Evolutionary conservation across 2,329 filamentous ascomycete species (phyloP).

Genomic region (Colletotrichum lini): DNA sequence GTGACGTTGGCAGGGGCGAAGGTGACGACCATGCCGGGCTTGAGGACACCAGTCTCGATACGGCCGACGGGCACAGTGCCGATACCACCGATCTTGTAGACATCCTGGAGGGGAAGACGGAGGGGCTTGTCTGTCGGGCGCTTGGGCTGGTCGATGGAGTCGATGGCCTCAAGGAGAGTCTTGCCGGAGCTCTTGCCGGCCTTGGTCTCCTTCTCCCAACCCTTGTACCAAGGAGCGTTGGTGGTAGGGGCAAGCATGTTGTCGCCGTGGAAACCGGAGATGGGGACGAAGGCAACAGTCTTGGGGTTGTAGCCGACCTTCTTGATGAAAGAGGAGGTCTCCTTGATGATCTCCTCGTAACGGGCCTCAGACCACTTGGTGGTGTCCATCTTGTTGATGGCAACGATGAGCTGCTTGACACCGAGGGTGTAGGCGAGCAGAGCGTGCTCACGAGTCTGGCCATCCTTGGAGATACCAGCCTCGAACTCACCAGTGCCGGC

Average conservation of each 20-base stretch:
- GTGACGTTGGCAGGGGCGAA: slow-evolving; percentile 99
- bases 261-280: slow-evolving; percentile 99
- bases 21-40: slow-evolving; percentile 93
- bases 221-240: slow-evolving; percentile 99
- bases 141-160: slow-evolving; percentile 91
- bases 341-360: slow-evolving; percentile 99
- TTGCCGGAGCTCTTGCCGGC: slow-evolving; percentile 88
- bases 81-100: slow-evolving; percentile 99
- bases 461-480: slow-evolving; percentile 99
- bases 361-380: slow-evolving; percentile 97
- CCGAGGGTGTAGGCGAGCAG: slow-evolving; percentile 99
- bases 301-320: slow-evolving; percentile 99
- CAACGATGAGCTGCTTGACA: slow-evolving; percentile 99
- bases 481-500: slow-evolving; percentile 99
- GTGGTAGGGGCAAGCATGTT: slow-evolving; percentile 94
- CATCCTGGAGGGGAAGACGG: slow-evolving; percentile 99
- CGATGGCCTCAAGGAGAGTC: slow-evolving; percentile 99
- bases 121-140: slow-evolving; percentile 99
- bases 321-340: slow-evolving; percentile 99
- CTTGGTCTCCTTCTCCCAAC: slow-evolving; percentile 99
- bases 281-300: slow-evolving; percentile 97
- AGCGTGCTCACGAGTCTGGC: slow-evolving; percentile 99
- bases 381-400: slow-evolving; percentile 99
- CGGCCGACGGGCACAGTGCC: slow-evolving; percentile 99
- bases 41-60: slow-evolving; percentile 99